Conservation (phyloP, 2,329 filamentous ascomycete species). For the Trichophyton mentagrophytes region DNA sequence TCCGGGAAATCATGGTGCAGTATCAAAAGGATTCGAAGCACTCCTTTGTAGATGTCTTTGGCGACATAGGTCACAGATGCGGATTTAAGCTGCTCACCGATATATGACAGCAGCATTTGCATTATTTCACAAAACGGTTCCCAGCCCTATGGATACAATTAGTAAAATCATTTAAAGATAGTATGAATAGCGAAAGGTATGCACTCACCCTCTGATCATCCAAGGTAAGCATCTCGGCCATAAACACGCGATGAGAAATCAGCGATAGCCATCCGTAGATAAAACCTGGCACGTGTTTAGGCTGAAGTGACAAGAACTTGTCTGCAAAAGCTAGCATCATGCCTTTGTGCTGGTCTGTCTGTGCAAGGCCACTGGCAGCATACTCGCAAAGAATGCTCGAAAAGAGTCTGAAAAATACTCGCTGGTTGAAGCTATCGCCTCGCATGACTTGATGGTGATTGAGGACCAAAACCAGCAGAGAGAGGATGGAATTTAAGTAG, state of each 20-base stretch:
- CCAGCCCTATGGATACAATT: conserved; percentile 48
- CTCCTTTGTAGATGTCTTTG: conserved; percentile 73
- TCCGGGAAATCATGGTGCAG: conserved; percentile 92
- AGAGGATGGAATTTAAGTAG: conserved; percentile 66
- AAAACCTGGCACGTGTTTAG: conserved; percentile 67
- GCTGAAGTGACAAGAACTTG: conserved; percentile 61
- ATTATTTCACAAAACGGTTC: conserved; percentile 59
- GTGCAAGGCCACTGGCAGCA: conserved; percentile 44
- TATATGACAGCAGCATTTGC: conserved; percentile 56
- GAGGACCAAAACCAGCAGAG: conserved; percentile 65
- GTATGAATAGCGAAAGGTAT: not conserved
- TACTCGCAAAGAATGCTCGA: conserved; percentile 72
- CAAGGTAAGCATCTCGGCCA: conserved; percentile 62
- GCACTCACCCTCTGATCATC: conserved; percentile 40
- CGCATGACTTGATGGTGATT: conserved; percentile 74
- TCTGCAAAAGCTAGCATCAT: conserved; percentile 60
- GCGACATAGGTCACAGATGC: conserved; percentile 54
- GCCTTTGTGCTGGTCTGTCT: conserved; percentile 50
- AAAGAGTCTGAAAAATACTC: conserved; percentile 83
- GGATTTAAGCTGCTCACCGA: conserved; percentile 68
- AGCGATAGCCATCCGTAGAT: conserved; percentile 73
- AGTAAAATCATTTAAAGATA: conserved; percentile 7
- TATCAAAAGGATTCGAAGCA: conserved; percentile 68
- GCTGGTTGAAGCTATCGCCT: conserved; percentile 70
- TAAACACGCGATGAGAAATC: conserved; percentile 70